phyloP scores from a whole-genome alignment of 2,329 filamentous ascomycete genomes.

The Zasmidium angulare region DNA sequence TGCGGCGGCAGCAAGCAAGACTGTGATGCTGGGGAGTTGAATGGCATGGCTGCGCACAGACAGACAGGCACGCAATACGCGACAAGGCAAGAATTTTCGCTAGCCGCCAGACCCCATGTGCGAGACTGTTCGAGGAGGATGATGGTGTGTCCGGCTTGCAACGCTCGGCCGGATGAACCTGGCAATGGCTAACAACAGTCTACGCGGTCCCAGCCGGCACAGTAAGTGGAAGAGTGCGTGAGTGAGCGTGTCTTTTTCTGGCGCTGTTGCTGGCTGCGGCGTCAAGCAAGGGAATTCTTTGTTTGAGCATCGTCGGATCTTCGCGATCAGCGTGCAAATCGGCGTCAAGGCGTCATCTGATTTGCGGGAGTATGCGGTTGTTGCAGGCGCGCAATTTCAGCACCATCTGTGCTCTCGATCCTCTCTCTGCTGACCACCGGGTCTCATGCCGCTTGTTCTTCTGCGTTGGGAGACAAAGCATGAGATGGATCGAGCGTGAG shows the following conservation, averaged over 20 bases:
- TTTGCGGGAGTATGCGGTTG: background rate
- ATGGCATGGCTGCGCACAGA: background rate
- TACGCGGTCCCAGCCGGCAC: background rate
- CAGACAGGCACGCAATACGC: background rate
- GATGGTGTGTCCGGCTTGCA: too few species aligned
- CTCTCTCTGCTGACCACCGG: background rate
- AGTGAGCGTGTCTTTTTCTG: background rate
- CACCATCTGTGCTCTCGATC: background rate
- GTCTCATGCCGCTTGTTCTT: background rate
- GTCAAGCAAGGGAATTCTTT: background rate
- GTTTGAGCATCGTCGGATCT: constrained; percentile 2
- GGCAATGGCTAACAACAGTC: too few species aligned
- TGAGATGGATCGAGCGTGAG: too few species aligned
- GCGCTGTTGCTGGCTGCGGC: background rate
- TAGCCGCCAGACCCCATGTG: background rate
- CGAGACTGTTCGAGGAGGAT: too few species aligned
- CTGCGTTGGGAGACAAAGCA: background rate
- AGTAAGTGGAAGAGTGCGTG: too few species aligned
- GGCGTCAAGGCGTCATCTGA: background rate
- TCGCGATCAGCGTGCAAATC: constrained; percentile 5
- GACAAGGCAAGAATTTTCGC: background rate
- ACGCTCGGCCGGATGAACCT: background rate
- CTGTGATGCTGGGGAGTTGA: background rate
- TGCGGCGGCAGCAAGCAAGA: background rate
- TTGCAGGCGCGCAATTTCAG: background rate